A percentile compares a stretch with the other conserved stretches of the same genome.
Evolutionary conservation across 108 stramenopile species (phyloP).

Genomic region (Aureococcus anophagefferens): DNA sequence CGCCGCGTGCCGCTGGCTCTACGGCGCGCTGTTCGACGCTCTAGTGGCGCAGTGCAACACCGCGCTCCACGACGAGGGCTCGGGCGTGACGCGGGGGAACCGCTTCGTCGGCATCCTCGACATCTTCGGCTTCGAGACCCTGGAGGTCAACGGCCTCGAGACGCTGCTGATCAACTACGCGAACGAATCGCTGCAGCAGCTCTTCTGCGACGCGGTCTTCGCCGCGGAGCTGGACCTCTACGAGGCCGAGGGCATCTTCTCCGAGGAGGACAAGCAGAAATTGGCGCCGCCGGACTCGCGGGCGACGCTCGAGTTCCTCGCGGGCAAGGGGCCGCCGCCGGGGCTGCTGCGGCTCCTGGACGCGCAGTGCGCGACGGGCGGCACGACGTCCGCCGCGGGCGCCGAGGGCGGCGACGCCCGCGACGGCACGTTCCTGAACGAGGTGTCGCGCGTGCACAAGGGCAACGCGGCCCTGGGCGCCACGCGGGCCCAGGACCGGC

Average conservation of each 20-base stretch:
- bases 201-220: conserved; percentile 99
- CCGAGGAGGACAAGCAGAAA: conserved; percentile 22
- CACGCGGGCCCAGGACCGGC: not conserved
- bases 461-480: not conserved
- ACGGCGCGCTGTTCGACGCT: conserved; percentile 80
- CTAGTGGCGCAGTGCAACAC: conserved; percentile 75
- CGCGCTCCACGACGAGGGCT: conserved; percentile 69
- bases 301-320: not conserved
- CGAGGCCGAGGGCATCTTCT: conserved; percentile 34
- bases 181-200: conserved; percentile 98
- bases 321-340: not conserved
- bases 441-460: not conserved
- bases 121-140: conserved; percentile 95
- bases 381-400: not conserved
- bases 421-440: not conserved
- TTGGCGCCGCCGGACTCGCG: not conserved
- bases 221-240: conserved; percentile 52
- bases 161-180: conserved; percentile 99
- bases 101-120: conserved; percentile 23
- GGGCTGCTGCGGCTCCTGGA: not conserved
- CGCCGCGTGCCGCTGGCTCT: conserved; percentile 84
- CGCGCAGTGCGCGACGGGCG: not conserved
- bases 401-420: not conserved
- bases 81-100: conserved; percentile 29
- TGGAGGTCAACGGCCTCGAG: conserved; percentile 88